Base-by-base conservation (phyloP, 768 basidiomycete species). In the Psilocybe cyanescens region DNA sequence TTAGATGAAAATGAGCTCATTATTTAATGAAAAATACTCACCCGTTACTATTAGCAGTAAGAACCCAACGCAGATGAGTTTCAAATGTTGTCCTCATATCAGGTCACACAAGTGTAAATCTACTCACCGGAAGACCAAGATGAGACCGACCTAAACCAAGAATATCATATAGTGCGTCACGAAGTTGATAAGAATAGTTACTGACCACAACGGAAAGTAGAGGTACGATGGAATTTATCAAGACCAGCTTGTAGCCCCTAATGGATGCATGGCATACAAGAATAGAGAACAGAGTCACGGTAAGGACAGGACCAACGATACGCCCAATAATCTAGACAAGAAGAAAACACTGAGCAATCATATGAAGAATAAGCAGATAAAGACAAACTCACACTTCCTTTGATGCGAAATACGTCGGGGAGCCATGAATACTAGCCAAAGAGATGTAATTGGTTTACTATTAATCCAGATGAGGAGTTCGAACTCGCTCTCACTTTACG, bases 151-250 rank as follows among this genome's bases (percentile, higher is more conserved):
- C 91, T 93, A 61, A 9, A 5, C n/a, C 24, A 37, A 47, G 33
- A 48, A 58, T 37, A 50, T 51, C 50, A 48, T 29, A 67, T 4
- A 59, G 11, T 16, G n/a, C 16, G 4, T 11, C 35, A 28, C 28
- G 19, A 30, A 52, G 49, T 31, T 41, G 33, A 55, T 44, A 35
- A 24, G 31, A 65, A 59, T 44, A 50, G 9, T 7, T 24, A 78
- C 91, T 74, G 70, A 93, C 95, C 66, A 97, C 95, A 11, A 97
- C 92, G 9, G 93, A 92, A 33, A 97, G 82, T 55, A 97, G 75
- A 1, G 95, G 95, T 2, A 95, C 86, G 58, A 97, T 89, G 28
- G 92, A 88, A 73, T 94, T 96, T 17, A 92, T 86, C 67, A 94
- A 78, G 28, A 82, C 80, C 48, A 95, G 73, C 30, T 79, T 73